Evolutionary conservation across 345 rosid genomes (phyloP), one percentile per base, ranked within the genome.

Genomic region (Lepidium africanum): DNA sequence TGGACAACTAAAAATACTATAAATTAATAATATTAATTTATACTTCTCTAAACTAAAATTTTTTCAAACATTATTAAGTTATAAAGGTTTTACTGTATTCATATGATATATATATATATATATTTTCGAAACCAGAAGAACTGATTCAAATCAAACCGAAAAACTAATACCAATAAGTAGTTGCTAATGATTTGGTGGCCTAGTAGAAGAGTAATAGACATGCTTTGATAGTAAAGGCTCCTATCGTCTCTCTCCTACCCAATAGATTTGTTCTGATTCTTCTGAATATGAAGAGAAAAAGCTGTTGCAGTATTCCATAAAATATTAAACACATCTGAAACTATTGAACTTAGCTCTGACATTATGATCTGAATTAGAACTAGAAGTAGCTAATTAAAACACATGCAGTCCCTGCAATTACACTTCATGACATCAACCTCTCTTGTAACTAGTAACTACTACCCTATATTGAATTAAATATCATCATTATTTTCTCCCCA

Each of bases 401-500:
- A 70, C 74, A 70, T 70, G 74, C 53, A 59, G 25, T 37, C 23
- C n/a, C 67, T 57, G 65, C 46, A 67, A 53, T 5, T 32, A 27
- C 25, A 46, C 14, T 61, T 54, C 55, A 62, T 71, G 69, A 71
- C 63, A 63, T n/a, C 49, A 64, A 64, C 65, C 9, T 72, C 70
- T 16, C 65, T 64, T 16, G 70, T 60, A 9, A 25, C 1, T 39
- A 30, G 33, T 30, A 30, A 3, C 12, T 13, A 30, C 27, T 71
- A 70, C 43, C 56, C 58, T 15, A 40, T 25, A 23, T n/a, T 25
- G 56, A 45, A 63, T 53, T 63, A 13, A 45, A 55, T 63, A 55
- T 12, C 50, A 72, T 63, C 50, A 63, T 30, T 58, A 7, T 12
- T 39, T 38, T 72, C 59, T 72, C 65, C 57, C 59, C 64, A 13